A percentile compares a stretch with the other conserved stretches of the same genome.
Conservation (phyloP, 2,329 filamentous ascomycete species). For the Alternaria hordeiaustralica region DNA sequence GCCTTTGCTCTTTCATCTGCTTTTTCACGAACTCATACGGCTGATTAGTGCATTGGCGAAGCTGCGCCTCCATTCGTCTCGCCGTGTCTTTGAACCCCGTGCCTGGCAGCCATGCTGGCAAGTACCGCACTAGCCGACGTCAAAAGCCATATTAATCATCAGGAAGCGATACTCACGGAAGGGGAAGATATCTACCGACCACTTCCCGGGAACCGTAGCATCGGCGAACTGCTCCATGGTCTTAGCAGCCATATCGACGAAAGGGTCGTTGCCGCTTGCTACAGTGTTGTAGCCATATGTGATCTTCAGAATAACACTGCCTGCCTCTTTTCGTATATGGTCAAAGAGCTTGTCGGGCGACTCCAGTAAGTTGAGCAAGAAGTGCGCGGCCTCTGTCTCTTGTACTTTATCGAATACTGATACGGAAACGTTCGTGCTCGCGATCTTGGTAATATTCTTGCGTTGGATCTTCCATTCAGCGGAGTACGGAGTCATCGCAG, state of each 20-base stretch:
- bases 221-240: slow-evolving; percentile 52
- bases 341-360: slow-evolving; percentile 26
- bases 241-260: slow-evolving; percentile 52
- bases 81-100: slow-evolving; percentile 32
- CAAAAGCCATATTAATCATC: not conserved
- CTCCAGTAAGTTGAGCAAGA: slow-evolving; percentile 27
- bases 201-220: slow-evolving; percentile 52
- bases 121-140: slow-evolving; percentile 37
- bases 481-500: slow-evolving; percentile 21
- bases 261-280: slow-evolving; percentile 48
- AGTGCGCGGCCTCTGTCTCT: slow-evolving; percentile 30
- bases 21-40: slow-evolving; percentile 55
- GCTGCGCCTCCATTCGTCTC: slow-evolving; percentile 28
- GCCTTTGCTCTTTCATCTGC: slow-evolving; percentile 43
- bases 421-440: slow-evolving; percentile 22
- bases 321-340: slow-evolving; percentile 36
- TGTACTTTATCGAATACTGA: slow-evolving; percentile 28
- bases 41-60: slow-evolving; percentile 41
- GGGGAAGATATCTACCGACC: slow-evolving; percentile 56
- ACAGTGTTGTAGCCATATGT: slow-evolving; percentile 54
- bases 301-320: slow-evolving; percentile 35
- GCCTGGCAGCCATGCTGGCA: slow-evolving; percentile 57
- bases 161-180: slow-evolving; percentile 35
- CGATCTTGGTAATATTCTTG: slow-evolving; percentile 33
- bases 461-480: slow-evolving; percentile 29